These are phyloP conservation scores for Rhodosporidiobolus odoratus DNA, from an alignment of 768 basidiomycete genomes.

Conservation along the genomic window DNA sequence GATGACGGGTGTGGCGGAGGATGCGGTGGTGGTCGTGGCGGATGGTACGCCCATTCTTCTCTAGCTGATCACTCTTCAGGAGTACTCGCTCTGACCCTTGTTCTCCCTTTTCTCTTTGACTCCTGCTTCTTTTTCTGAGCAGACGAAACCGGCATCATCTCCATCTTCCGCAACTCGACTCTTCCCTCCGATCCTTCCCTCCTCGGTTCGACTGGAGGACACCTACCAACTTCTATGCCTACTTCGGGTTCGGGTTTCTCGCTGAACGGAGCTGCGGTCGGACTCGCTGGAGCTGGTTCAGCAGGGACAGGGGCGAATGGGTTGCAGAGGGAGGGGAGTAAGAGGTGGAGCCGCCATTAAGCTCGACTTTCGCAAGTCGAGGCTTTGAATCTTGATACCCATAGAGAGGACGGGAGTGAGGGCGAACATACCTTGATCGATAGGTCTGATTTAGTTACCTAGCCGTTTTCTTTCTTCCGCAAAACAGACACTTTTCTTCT, in stretches of 20 bases:
- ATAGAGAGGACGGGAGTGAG: no score
- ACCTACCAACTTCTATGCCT: not conserved
- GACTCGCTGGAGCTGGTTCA: not conserved
- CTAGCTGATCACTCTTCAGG: no score
- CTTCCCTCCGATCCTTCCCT: conserved; percentile 1
- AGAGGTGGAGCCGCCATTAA: not conserved
- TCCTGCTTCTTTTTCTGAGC: no score
- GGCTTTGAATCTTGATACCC: no score
- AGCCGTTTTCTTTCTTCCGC: no score
- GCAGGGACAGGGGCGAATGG: not conserved
- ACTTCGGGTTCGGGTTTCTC: not conserved
- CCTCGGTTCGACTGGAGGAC: not conserved
- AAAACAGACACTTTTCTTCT: no score
- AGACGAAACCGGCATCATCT: conserved; percentile 22
- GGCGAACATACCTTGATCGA: no score
- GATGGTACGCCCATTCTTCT: conserved; percentile 21
- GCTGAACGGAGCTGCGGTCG: not conserved
- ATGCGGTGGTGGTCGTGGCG: conserved; percentile 30
- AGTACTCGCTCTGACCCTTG: no score
- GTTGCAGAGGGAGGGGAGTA: not conserved
- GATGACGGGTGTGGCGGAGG: conserved; percentile 3
- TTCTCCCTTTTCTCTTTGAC: no score
- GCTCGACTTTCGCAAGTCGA: not conserved
- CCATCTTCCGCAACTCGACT: conserved; percentile 17
- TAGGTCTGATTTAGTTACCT: no score